Evolutionary conservation across 208 protist species (phyloP).

Genomic region (Leishmania mexicana): DNA sequence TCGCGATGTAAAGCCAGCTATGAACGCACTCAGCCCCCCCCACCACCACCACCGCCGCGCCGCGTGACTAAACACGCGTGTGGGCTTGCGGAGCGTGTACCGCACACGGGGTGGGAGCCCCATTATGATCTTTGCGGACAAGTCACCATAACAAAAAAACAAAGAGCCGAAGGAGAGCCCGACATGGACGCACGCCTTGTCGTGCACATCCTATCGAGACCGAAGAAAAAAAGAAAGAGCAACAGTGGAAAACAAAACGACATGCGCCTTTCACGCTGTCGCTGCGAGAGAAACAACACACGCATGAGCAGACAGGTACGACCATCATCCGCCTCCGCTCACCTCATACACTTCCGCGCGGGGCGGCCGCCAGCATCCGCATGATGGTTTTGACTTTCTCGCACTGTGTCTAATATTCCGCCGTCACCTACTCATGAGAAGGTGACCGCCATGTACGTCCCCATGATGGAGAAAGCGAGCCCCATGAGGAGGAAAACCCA

Average conservation of each 20-base stretch:
- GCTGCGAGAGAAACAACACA: background rate
- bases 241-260: no score
- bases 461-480: slow-evolving; percentile 54
- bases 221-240: background rate
- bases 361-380: background rate
- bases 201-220: background rate
- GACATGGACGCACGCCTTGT: background rate
- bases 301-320: background rate
- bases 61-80: background rate
- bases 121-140: background rate
- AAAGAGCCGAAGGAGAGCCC: background rate
- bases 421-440: slow-evolving; percentile 17
- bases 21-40: background rate
- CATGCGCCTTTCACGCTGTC: background rate
- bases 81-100: background rate
- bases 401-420: background rate
- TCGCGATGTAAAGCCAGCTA: background rate
- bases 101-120: background rate
- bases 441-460: slow-evolving; percentile 59
- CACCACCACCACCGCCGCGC: background rate
- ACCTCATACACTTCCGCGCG: background rate
- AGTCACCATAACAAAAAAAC: background rate
- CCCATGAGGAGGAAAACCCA: slow-evolving; percentile 53
- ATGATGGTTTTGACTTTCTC: no score
- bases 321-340: background rate